Evolutionary conservation across 257 asterid genomes (phyloP).

Genomic region (Ophiorrhiza pumila): DNA sequence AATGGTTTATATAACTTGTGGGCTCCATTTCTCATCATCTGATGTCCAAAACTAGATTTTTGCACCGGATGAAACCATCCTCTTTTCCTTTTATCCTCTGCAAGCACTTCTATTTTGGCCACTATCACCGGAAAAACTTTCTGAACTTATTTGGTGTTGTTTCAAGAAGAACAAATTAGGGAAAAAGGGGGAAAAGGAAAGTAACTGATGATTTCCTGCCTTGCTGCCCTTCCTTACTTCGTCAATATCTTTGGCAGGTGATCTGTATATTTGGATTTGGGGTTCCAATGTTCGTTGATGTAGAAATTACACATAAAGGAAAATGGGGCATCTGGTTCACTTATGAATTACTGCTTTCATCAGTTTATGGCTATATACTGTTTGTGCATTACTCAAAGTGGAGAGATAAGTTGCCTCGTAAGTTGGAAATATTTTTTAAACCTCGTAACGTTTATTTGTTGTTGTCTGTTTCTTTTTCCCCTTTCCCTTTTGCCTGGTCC

Average conservation of each 20-base stretch:
- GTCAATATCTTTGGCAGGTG: slow-evolving; percentile 39
- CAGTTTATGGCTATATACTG: slow-evolving; percentile 70
- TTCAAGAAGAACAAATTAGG: not conserved
- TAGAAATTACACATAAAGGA: slow-evolving; percentile 51
- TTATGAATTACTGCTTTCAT: slow-evolving; percentile 54
- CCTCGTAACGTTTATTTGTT: no score
- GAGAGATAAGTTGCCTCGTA: slow-evolving; percentile 93
- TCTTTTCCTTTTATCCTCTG: not conserved
- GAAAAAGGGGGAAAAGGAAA: not conserved
- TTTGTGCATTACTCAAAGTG: slow-evolving; percentile 91
- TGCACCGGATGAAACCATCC: not conserved
- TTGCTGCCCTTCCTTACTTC: not conserved
- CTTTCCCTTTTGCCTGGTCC: slow-evolving; percentile 4
- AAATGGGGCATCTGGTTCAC: slow-evolving; percentile 65
- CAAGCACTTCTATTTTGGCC: not conserved
- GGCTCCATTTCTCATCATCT: not conserved
- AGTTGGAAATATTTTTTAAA: slow-evolving; percentile 23
- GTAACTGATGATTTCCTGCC: not conserved
- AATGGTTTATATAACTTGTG: not conserved
- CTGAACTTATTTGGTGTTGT: not conserved
- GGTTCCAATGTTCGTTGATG: slow-evolving; percentile 56
- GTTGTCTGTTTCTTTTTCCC: slow-evolving; percentile 1
- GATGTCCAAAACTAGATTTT: not conserved
- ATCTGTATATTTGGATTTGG: slow-evolving; percentile 72
- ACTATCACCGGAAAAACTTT: not conserved